phyloP scores from a whole-genome alignment of 2,329 filamentous ascomycete species.

The Gyromitra esculenta region DNA sequence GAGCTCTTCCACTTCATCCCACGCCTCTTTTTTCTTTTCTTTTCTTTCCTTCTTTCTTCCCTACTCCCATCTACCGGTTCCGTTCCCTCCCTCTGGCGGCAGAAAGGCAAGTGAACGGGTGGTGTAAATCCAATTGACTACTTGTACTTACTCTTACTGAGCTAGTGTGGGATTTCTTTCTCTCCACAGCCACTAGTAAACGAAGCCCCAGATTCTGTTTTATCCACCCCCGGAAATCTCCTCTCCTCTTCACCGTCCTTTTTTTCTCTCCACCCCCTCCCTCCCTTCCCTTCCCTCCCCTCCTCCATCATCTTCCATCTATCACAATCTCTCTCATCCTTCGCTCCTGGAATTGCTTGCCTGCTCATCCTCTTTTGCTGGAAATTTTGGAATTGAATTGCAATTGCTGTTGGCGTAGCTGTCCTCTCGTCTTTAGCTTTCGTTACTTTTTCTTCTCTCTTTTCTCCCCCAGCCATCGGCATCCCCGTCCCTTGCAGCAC shows the following conservation, averaged over 20 bases:
- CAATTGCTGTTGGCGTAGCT: conserved; percentile 39
- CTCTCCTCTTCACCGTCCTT: background rate
- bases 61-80: background rate
- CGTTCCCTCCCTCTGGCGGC: conserved; percentile 3
- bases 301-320: background rate
- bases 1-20: conserved; percentile 7
- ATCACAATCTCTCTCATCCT: background rate
- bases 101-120: conserved; percentile 13
- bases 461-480: conserved; percentile 1
- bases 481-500: conserved; percentile 45
- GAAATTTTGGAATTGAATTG: conserved; percentile 2
- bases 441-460: conserved; percentile 8
- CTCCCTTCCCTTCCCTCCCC: background rate
- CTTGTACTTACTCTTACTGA: background rate
- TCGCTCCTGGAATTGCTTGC: conserved; percentile 10
- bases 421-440: conserved; percentile 8
- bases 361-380: background rate
- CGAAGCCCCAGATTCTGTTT: conserved; percentile 38
- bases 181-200: conserved; percentile 35
- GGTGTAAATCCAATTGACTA: background rate
- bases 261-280: background rate
- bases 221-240: conserved; percentile 36
- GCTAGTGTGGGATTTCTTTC: conserved; percentile 36
- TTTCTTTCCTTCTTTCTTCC: background rate
- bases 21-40: conserved; percentile 6